Evolutionary conservation across 208 protist genomes (phyloP), one percentile per base, ranked within the genome.

Genomic region (Angomonas desouzai): DNA sequence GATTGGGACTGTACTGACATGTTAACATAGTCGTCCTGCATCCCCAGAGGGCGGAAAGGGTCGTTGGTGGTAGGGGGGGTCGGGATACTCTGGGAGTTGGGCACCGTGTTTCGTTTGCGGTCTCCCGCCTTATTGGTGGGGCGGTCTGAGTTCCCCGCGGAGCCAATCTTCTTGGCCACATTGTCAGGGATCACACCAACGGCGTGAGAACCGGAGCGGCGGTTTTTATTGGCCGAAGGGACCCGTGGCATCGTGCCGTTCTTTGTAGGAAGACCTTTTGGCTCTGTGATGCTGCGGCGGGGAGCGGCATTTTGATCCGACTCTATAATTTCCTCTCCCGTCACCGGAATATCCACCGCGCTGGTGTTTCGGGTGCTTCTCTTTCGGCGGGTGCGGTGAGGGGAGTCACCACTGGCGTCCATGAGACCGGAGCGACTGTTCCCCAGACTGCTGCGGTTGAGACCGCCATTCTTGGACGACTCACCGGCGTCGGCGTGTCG

Each of bases 401-500:
- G n/a, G 40, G 59, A 51, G 43, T 72, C 67, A 9, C 55, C 36
- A 40, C 36, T 40, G 13, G 59, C 66, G 6, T 51, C 45, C 18
- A 51, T 13, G n/a, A 51, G 4, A 16, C 20, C 20, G 6, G 45
- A 51, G 6, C 45, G 45, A 23, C 45, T 51, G 45, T 51, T 51
- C 18, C 45, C 45, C 18, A 13, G 3, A 51, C 10, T 27, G 6
- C 45, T 13, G 13, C 36, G 36, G 13, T 43, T 43, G 36, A 43
- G 9, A 13, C 6, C 27, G 16, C 48, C 28, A 51, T 16, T 51
- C 20, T 40, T 27, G 9, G 47, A 58, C 34, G 47, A 45, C 27
- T 57, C 53, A n/a, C 28, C 69, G 1, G 74, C 71, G 23, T 58
- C 58, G 20, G 70, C 60, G 56, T 78, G 66, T 10, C 69, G 68